Evolutionary conservation across 2,329 filamentous ascomycete species (phyloP).

Genomic region (Alternaria sp.): DNA sequence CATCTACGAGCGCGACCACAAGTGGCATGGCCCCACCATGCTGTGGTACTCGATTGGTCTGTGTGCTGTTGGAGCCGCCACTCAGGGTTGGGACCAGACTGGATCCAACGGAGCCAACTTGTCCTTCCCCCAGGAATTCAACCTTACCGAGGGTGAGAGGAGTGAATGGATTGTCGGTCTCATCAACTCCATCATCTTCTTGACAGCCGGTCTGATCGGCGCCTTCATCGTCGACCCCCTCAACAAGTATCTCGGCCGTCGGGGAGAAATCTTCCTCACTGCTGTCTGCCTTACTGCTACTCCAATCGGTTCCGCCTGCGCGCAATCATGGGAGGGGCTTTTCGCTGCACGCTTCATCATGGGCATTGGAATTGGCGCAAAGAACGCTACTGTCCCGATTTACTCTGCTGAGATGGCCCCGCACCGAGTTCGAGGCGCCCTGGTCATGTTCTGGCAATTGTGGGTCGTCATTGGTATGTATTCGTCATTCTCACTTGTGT

Average conservation of each 20-base stretch:
- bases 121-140: slow-evolving; percentile 66
- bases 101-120: slow-evolving; percentile 65
- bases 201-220: slow-evolving; percentile 50
- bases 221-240: slow-evolving; percentile 45
- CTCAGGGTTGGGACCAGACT: slow-evolving; percentile 72
- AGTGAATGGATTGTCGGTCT: slow-evolving; percentile 46
- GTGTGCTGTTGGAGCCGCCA: slow-evolving; percentile 74
- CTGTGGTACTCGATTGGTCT: slow-evolving; percentile 73
- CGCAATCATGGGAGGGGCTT: slow-evolving; percentile 49
- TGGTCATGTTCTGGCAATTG: slow-evolving; percentile 54
- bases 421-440: slow-evolving; percentile 45
- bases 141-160: slow-evolving; percentile 50
- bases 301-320: slow-evolving; percentile 50
- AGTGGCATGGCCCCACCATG: slow-evolving; percentile 65
- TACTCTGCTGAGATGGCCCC: slow-evolving; percentile 50
- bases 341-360: slow-evolving; percentile 50
- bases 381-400: slow-evolving; percentile 48
- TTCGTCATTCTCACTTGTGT: slow-evolving; percentile 10
- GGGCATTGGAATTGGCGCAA: slow-evolving; percentile 48
- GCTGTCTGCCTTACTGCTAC: slow-evolving; percentile 48
- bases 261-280: slow-evolving; percentile 52
- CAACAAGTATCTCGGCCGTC: slow-evolving; percentile 50
- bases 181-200: slow-evolving; percentile 52
- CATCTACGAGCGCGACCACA: slow-evolving; percentile 69
- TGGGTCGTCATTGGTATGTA: slow-evolving; percentile 47